These are phyloP conservation scores for Lotmaria passim DNA, from an alignment of 208 protist genomes.

Conservation along the genomic window DNA sequence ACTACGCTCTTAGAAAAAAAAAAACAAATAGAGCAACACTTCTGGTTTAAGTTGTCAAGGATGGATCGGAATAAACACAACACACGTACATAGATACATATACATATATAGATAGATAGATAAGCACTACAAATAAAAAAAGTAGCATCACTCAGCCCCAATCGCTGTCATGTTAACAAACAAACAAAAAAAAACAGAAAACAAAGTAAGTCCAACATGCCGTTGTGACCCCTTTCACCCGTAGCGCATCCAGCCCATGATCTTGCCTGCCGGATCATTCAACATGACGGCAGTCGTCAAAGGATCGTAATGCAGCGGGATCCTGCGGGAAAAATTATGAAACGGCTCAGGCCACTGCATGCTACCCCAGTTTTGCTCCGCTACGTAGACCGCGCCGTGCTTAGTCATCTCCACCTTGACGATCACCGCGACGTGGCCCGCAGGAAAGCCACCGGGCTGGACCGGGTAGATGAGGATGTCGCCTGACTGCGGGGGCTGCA, in stretches of 20 bases:
- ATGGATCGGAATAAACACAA: neutral
- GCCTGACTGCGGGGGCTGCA: conserved; percentile 39
- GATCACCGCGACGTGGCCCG: conserved; percentile 84
- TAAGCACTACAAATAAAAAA: neutral
- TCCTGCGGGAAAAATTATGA: conserved; percentile 62
- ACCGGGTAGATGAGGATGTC: conserved; percentile 73
- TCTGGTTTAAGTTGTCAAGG: too few species aligned
- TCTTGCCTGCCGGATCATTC: conserved; percentile 19
- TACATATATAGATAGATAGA: too few species aligned
- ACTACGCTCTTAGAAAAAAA: neutral
- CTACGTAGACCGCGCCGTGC: conserved; percentile 45
- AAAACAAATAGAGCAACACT: neutral
- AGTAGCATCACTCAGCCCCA: too few species aligned
- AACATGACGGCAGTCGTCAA: conserved; percentile 9
- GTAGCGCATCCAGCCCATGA: conserved; percentile 55
- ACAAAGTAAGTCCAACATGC: neutral
- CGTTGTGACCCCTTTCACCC: neutral
- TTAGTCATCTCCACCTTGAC: conserved; percentile 38
- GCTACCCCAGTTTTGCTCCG: conserved; percentile 88
- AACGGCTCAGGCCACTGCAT: conserved; percentile 50
- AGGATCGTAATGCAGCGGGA: conserved; percentile 21
- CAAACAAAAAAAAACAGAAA: neutral
- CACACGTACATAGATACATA: too few species aligned
- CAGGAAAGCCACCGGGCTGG: conserved; percentile 44
- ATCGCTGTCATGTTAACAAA: too few species aligned